A percentile compares a stretch with the other conserved stretches of the same genome.
These are phyloP conservation scores for Trichoderma brevicompactum DNA, from an alignment of 2,329 filamentous ascomycete species.

Conservation along the genomic window DNA sequence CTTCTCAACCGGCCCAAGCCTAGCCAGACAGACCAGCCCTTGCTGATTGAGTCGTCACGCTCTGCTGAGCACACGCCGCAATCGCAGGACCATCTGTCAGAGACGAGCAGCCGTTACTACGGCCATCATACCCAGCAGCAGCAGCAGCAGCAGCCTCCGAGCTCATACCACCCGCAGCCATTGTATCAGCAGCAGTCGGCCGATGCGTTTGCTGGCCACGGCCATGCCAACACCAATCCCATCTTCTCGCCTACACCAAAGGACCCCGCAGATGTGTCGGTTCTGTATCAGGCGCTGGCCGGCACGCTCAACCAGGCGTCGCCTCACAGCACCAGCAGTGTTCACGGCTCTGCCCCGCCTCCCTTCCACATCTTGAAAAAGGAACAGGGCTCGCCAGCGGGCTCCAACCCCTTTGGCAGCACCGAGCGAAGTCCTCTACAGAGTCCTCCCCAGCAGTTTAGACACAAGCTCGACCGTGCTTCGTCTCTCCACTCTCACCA, in stretches of 20 bases:
- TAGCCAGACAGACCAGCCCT: conserved; percentile 57
- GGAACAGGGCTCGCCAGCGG: conserved; percentile 46
- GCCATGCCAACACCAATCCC: conserved; percentile 36
- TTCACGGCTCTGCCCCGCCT: conserved; percentile 41
- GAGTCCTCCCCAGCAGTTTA: conserved; percentile 51
- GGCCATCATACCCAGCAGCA: conserved; percentile 39
- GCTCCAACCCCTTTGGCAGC: conserved; percentile 43
- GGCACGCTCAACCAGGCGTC: conserved; percentile 47
- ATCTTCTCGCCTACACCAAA: conserved; percentile 40
- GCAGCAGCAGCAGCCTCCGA: conserved; percentile 30
- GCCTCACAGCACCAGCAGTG: conserved; percentile 47
- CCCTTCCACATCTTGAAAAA: conserved; percentile 59
- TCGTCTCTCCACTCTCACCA: conserved; percentile 40
- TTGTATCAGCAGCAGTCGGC: conserved; percentile 36
- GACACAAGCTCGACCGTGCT: conserved; percentile 44
- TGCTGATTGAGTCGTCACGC: conserved; percentile 48
- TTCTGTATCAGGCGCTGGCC: conserved; percentile 46
- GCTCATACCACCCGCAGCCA: conserved; percentile 36
- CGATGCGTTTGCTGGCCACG: conserved; percentile 37
- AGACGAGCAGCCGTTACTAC: conserved; percentile 38
- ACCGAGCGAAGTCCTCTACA: conserved; percentile 50
- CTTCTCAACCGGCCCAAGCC: conserved; percentile 81
- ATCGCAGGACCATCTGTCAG: conserved; percentile 42
- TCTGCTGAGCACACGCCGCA: conserved; percentile 52
- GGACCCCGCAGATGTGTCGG: conserved; percentile 45